Evolutionary conservation across 441 rosid genomes (phyloP).

Genomic region (Brassica balearica): DNA sequence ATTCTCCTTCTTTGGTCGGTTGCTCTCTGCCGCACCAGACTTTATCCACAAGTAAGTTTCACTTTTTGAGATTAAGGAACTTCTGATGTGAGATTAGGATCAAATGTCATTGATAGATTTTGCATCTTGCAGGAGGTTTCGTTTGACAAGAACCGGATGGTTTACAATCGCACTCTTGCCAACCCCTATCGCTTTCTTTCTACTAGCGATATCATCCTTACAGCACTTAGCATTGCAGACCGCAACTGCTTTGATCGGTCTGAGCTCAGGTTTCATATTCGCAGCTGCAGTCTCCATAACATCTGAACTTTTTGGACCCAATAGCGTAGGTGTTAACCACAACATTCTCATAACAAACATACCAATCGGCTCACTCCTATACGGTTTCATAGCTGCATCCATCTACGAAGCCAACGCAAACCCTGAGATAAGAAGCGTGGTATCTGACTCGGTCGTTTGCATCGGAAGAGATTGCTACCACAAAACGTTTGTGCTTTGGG

Average conservation of each 20-base stretch:
- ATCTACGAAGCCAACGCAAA: slow-evolving; percentile 71
- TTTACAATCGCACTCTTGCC: slow-evolving; percentile 79
- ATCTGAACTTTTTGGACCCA: slow-evolving; percentile 88
- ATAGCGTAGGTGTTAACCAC: slow-evolving; percentile 91
- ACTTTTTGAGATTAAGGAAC: background rate
- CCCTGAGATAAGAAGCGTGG: slow-evolving; percentile 14
- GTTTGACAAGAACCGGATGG: slow-evolving; percentile 93
- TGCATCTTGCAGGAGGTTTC: slow-evolving; percentile 62
- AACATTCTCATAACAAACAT: slow-evolving; percentile 95
- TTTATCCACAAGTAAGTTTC: slow-evolving; percentile 75
- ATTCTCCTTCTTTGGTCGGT: slow-evolving; percentile 92
- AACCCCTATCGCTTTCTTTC: slow-evolving; percentile 80
- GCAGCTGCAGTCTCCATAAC: slow-evolving; percentile 96
- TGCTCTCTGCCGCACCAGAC: slow-evolving; percentile 90
- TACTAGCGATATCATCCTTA: slow-evolving; percentile 58
- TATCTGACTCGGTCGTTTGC: slow-evolving; percentile 65
- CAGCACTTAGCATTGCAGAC: slow-evolving; percentile 51
- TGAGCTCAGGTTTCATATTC: slow-evolving; percentile 94
- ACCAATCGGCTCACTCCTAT: slow-evolving; percentile 85
- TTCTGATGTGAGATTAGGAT: background rate
- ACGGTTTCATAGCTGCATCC: slow-evolving; percentile 77
- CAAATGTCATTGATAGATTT: background rate
- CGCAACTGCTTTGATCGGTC: slow-evolving; percentile 76
- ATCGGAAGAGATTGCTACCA: slow-evolving; percentile 81
- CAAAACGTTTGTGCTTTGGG: slow-evolving; percentile 85